These are phyloP conservation scores for Leucocoprinus birnbaumii DNA, from an alignment of 768 basidiomycete species.

Conservation along the genomic window DNA sequence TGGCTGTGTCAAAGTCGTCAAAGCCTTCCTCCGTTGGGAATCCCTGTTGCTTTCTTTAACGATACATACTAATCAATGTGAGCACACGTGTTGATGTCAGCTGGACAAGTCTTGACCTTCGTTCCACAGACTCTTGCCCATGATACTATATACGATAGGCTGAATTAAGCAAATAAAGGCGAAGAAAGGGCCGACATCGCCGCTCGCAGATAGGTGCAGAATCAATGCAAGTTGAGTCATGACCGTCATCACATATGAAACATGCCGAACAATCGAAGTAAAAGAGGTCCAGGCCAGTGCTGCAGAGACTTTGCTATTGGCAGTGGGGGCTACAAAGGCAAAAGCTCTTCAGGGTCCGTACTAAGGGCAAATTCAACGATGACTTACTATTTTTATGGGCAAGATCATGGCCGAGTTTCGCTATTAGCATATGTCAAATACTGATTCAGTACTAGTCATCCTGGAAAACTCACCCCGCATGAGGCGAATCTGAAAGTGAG, in stretches of 20 bases:
- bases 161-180: background rate
- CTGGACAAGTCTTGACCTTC: slow-evolving; percentile 5
- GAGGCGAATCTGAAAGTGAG: slow-evolving; percentile 7
- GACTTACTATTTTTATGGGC: slow-evolving; percentile 7
- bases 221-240: slow-evolving; percentile 7
- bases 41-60: slow-evolving; percentile 19
- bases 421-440: background rate
- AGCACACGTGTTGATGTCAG: background rate
- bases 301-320: background rate
- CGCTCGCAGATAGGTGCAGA: background rate
- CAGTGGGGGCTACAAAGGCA: slow-evolving; percentile 4
- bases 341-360: too few species aligned
- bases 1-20: slow-evolving; percentile 28
- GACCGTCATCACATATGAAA: background rate
- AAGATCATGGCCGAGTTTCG: slow-evolving; percentile 3
- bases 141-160: background rate
- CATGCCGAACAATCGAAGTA: background rate
- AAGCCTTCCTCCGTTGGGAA: slow-evolving; percentile 27
- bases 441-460: too few species aligned
- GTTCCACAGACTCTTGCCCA: slow-evolving; percentile 2
- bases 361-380: background rate
- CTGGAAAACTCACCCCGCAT: slow-evolving; percentile 9
- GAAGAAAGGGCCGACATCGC: slow-evolving; percentile 7
- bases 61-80: background rate
- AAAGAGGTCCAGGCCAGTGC: background rate